Evolutionary conservation across 2,329 filamentous ascomycete species (phyloP), one percentile per base, ranked within the genome.

Genomic region (Coniosporium uncinatum): DNA sequence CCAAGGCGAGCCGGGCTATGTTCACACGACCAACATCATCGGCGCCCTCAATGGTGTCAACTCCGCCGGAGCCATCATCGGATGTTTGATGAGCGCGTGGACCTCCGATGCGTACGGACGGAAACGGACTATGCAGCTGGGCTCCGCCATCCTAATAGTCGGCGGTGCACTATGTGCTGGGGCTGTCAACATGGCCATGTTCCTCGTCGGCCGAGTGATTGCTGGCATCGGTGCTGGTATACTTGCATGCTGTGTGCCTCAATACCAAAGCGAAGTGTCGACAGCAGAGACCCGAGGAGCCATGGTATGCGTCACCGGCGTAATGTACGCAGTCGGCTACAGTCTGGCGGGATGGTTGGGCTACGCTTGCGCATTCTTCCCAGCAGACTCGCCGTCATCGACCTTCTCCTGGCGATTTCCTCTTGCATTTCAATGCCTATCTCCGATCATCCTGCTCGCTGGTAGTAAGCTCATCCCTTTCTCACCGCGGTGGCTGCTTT

Each of bases 221-320:
- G 70, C 70, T 37, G 70, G 70, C 65, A 50, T 74, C 5, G 70
- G 70, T 37, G 70, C 73, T 4, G 70, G 70, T 51, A 63, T 68
- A 5, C 53, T 74, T 19, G 71, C 68, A 29, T 72, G 70, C 20
- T 73, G 73, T 42, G 70, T 74, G 20, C 70, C 70, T 3, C 67
- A 73, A n/a, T 73, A 73, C 46, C 70, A 74, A 51, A 71, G 68
- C 21, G 70, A 74, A 49, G 73, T 74, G 56, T 96, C 91, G 34
- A 93, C 93, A 37, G 89, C 93, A 4, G 93, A 98, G 58, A 97
- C 95, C 63, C 79, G 93, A 54, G 93, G 93, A n/a, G 46, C 50
- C n/a, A 56, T 59, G 50, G 55, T 58, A 14, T 51, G 46, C 14
- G 45, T 58, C 24, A 52, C 50, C 14, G 54, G 54, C 6, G 36